Conservation (phyloP, 805 yeast genomes). For the Ogataea dorogensis region DNA sequence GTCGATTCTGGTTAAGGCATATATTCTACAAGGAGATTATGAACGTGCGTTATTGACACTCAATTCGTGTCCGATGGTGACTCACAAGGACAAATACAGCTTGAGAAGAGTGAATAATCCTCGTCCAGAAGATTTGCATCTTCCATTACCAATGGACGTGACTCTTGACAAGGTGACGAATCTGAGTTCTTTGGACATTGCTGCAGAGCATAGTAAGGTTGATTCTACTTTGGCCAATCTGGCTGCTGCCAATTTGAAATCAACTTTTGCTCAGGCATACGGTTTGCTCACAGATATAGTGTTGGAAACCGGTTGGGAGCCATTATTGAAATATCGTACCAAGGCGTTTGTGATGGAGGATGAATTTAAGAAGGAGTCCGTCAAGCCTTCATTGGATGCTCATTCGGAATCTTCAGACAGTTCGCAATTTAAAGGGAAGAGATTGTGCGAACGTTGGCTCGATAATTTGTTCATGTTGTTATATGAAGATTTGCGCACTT, state of each 20-base stretch:
- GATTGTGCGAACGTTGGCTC: slow-evolving; percentile 73
- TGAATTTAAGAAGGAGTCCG: slow-evolving; percentile 45
- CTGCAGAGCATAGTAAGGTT: slow-evolving; percentile 60
- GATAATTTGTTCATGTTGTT: slow-evolving; percentile 67
- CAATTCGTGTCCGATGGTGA: slow-evolving; percentile 81
- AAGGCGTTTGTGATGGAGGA: slow-evolving; percentile 68
- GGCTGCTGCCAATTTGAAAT: slow-evolving; percentile 67
- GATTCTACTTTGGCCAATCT: slow-evolving; percentile 60
- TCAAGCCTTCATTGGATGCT: slow-evolving; percentile 16
- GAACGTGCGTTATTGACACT: slow-evolving; percentile 71
- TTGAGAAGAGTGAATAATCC: slow-evolving; percentile 60
- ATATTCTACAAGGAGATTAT: slow-evolving; percentile 60
- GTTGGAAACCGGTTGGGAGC: slow-evolving; percentile 73
- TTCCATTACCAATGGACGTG: slow-evolving; percentile 76
- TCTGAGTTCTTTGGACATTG: slow-evolving; percentile 62
- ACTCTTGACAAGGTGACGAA: slow-evolving; percentile 66
- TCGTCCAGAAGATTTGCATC: slow-evolving; percentile 54
- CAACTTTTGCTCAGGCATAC: slow-evolving; percentile 57
- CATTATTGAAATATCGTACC: slow-evolving; percentile 55
- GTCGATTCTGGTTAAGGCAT: slow-evolving; percentile 63
- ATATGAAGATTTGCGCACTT: slow-evolving; percentile 73
- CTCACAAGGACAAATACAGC: slow-evolving; percentile 63
- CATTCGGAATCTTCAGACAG: slow-evolving; percentile 12
- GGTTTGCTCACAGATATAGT: slow-evolving; percentile 62
- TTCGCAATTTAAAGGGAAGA: slow-evolving; percentile 54